phyloP scores from a whole-genome alignment of 1,284 basidiomycete genomes.

The Cutaneotrichosporon sp. region DNA sequence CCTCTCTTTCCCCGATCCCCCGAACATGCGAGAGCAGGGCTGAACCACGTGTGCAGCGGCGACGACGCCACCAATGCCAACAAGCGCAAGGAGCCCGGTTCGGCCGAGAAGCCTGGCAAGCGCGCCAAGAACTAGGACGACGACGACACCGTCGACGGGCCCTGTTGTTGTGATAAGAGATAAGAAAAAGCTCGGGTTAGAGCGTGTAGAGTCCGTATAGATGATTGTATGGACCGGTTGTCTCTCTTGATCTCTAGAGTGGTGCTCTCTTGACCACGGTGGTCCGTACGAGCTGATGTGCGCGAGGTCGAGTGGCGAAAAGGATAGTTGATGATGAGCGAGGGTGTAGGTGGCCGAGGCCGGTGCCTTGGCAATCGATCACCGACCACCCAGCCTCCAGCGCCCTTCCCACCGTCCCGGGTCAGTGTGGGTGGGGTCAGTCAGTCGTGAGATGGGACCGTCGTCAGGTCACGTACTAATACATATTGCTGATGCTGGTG shows the following conservation, averaged over 20 bases:
- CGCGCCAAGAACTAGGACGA: conserved; percentile 16
- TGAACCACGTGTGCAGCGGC: conserved; percentile 14
- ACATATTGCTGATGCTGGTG: not conserved
- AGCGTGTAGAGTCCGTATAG: conserved; percentile 3
- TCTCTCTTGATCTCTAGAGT: too few relatives aligned
- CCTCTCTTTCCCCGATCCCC: not conserved
- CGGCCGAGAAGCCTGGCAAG: conserved; percentile 28
- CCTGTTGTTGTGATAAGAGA: conserved; percentile 9
- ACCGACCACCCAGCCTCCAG: too few relatives aligned
- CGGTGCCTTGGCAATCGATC: too few relatives aligned
- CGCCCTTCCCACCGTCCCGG: too few relatives aligned
- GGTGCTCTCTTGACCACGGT: not conserved
- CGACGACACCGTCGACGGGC: not conserved
- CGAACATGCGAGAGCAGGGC: conserved; percentile 4
- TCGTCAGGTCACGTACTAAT: not conserved
- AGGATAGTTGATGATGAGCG: too few relatives aligned
- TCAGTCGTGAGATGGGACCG: not conserved
- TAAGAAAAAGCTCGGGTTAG: not conserved
- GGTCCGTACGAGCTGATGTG: too few relatives aligned
- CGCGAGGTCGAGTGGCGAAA: too few relatives aligned
- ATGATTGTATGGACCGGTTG: conserved; percentile 5
- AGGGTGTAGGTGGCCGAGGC: too few relatives aligned
- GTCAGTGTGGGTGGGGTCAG: too few relatives aligned
- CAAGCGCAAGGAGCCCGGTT: conserved; percentile 27
- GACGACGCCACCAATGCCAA: conserved; percentile 13